Base-by-base conservation (phyloP, 225 moss, liverwort and hornwort genomes). In the Bryum argenteum region DNA sequence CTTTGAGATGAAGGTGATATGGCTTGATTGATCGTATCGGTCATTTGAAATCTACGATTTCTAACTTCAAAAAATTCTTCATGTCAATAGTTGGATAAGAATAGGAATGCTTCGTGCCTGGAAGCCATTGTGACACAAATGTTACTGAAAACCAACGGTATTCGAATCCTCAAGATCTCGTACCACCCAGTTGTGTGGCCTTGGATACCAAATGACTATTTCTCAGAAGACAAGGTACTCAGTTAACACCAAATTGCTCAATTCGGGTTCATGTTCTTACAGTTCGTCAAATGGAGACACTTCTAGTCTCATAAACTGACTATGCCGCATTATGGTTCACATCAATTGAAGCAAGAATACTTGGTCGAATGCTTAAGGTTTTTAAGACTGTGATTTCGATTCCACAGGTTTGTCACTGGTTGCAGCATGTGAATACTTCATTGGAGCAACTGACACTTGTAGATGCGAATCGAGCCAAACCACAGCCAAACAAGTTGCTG, bases 111-210 rank as follows among this genome's bases (percentile, higher is more conserved):
- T 73, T 87, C 81, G 56, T 87, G 87, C 63, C 78, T 87, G 44
- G 87, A 87, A 79, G 77, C 79, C 20, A 87, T 87, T 77, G 87
- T 84, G 63, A 76, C 87, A 37, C 87, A 87, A 66, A 87, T 79
- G 84, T 73, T 87, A 60, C 58, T 87, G 66, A 87, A 81, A 66
- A 84, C 84, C 15, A 76, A 83, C 74, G 87, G 87, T 22, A 75
- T 87, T 70, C 87, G 87, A 79, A 79, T 81, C 45, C 73, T 87
- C 45, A 87, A 87, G 74, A 84, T 87, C 54, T 83, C 87, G 43
- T 87, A 87, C 54, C 87, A 87, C 74, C 87, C 87, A 79, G 87
- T 87, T 63, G 87, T 87, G 74, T 87, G 87, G 87, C 87, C 87
- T 63, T 87, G 87, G 87, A 81, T 87, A 73, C 87, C 81, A 4